phyloP scores from a whole-genome alignment of 345 rosid genomes.

The Mallotus nudiflorus region DNA sequence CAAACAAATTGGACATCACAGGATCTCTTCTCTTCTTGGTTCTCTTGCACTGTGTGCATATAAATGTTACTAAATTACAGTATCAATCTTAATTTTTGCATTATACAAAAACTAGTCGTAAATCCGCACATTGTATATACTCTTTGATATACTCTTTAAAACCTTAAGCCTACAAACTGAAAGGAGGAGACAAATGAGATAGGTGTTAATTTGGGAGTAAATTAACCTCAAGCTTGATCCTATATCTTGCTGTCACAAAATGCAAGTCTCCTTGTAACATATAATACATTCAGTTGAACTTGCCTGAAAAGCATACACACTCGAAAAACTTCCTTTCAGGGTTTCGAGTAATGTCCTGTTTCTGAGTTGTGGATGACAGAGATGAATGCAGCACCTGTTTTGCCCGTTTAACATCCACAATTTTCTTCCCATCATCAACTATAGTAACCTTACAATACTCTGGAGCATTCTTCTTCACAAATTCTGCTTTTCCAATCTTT shows the following conservation, averaged over 20 bases:
- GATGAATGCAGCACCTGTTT: constrained; percentile 14
- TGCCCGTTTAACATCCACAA: constrained; percentile 17
- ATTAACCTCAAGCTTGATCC: too few species aligned
- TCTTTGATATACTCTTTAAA: too few species aligned
- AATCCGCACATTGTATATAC: too few species aligned
- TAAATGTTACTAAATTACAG: too few species aligned
- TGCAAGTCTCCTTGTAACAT: too few species aligned
- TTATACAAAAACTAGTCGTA: too few species aligned
- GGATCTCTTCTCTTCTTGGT: too few species aligned
- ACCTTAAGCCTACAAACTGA: constrained; percentile 3
- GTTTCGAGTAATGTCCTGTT: background rate
- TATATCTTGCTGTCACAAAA: background rate
- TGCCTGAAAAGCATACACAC: constrained; percentile 47
- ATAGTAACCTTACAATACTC: constrained; percentile 49
- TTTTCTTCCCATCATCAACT: constrained; percentile 42
- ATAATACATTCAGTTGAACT: constrained; percentile 20
- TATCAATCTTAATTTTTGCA: too few species aligned
- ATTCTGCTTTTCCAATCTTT: constrained; percentile 43
- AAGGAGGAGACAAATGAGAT: background rate
- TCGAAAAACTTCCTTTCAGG: constrained; percentile 33
- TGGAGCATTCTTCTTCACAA: constrained; percentile 53
- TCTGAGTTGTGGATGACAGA: constrained; percentile 2
- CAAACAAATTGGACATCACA: too few species aligned
- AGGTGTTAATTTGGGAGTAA: background rate
- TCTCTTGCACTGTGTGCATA: too few species aligned